Percentiles rank a stretch among this genome's conserved stretches.
phyloP scores from a whole-genome alignment of 2,329 filamentous ascomycete species.

The Gliomastix tumulicola region DNA sequence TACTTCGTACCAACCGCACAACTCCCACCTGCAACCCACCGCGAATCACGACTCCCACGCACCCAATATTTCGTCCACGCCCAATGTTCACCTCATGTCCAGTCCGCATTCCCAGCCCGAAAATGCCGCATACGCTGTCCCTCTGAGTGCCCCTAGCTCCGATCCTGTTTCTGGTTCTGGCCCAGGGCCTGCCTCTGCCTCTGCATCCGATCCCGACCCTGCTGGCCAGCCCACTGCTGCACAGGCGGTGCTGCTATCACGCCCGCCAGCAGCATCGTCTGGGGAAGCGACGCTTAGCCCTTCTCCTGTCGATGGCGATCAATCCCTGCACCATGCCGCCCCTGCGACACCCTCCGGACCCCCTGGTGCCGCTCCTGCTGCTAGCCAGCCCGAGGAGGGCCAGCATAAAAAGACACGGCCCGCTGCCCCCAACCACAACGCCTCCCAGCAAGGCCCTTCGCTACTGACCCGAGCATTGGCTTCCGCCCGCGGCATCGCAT shows the following conservation, averaged over 20 bases:
- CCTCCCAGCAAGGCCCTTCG: conserved; percentile 42
- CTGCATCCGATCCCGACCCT: background rate
- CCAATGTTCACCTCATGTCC: conserved; percentile 54
- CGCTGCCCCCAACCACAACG: conserved; percentile 32
- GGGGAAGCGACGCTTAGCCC: background rate
- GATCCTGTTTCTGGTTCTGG: background rate
- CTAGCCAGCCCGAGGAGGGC: conserved; percentile 9
- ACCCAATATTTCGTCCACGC: conserved; percentile 12
- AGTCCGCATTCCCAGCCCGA: conserved; percentile 39
- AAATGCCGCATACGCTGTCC: conserved; percentile 46
- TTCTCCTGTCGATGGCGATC: background rate
- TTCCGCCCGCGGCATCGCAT: conserved; percentile 46
- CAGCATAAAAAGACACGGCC: conserved; percentile 36
- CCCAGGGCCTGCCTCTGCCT: background rate
- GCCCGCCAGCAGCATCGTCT: conserved; percentile 7
- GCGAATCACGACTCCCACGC: conserved; percentile 23
- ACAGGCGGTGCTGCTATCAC: conserved; percentile 1
- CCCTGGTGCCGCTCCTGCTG: too few species aligned
- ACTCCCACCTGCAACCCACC: conserved; percentile 5
- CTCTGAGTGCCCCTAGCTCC: conserved; percentile 27
- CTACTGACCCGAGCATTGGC: conserved; percentile 51
- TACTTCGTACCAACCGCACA: conserved; percentile 1
- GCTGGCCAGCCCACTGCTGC: too few species aligned
- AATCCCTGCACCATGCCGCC: conserved; percentile 6
- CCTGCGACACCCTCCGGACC: conserved; percentile 2